Evolutionary conservation across 2,329 filamentous ascomycete genomes (phyloP).

Genomic region (Xylariaceae sp.): DNA sequence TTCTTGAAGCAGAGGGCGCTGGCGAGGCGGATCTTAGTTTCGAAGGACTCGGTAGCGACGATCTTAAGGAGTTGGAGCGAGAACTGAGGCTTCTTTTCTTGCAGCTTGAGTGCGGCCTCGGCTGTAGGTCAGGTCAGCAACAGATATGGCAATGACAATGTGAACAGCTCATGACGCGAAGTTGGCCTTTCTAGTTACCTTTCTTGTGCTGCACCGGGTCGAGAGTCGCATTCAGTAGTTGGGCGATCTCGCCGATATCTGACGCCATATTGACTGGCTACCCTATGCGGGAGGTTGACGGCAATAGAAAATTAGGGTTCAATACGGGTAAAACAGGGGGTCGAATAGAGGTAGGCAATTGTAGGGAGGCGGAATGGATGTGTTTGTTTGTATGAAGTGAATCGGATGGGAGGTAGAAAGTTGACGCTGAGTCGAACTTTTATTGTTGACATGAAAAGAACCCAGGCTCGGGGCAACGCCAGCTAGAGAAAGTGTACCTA

Average conservation of each 20-base stretch:
- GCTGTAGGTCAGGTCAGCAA: conserved; percentile 48
- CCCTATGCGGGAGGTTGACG: conserved; percentile 10
- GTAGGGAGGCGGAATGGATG: conserved; percentile 3
- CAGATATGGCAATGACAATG: conserved; percentile 18
- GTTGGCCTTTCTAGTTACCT: conserved; percentile 50
- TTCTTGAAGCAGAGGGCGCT: conserved; percentile 97
- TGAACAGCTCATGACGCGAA: conserved; percentile 23
- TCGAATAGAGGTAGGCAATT: not conserved
- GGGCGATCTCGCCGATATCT: conserved; percentile 59
- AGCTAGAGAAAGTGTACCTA: not conserved
- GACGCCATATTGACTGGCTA: conserved; percentile 45
- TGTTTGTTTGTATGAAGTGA: conserved; percentile 10
- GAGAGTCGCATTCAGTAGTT: conserved; percentile 85
- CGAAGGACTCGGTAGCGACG: conserved; percentile 68
- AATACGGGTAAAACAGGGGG: not conserved
- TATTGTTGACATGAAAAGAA: conserved; percentile 24
- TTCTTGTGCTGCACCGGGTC: conserved; percentile 83
- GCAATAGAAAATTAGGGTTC: not conserved
- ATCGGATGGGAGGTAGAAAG: not conserved
- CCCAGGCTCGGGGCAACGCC: conserved; percentile 17
- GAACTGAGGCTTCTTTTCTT: conserved; percentile 81
- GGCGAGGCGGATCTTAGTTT: conserved; percentile 74
- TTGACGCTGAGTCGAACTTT: conserved; percentile 15
- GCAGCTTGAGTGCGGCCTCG: conserved; percentile 70
- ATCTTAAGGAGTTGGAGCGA: conserved; percentile 86